Base-by-base conservation (phyloP, 2,329 filamentous ascomycete genomes). In the Ilyonectria destructans region DNA sequence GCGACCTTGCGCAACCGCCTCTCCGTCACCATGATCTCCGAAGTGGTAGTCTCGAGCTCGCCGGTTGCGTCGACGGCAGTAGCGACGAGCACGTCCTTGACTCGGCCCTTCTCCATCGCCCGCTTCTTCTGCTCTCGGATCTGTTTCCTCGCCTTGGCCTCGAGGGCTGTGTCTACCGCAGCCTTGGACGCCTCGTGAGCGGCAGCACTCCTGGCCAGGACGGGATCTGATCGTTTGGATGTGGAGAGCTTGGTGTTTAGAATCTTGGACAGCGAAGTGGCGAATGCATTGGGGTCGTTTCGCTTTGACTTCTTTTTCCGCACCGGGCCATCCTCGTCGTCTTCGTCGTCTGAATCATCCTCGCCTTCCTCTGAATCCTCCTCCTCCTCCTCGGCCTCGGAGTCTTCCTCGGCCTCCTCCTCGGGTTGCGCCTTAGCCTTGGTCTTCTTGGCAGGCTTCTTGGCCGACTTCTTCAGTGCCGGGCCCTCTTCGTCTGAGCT, bases 261-360 rank as follows among this genome's bases (percentile, higher is more conserved):
- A 79, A 99, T 98, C 82, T 96, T 97, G 74, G 93, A 92, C 76
- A 99, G 94, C 58, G 95, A 97, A 1, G 92, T 97, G 26, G 96
- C 94, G 81, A 99, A 98, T 59, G 94, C 95, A 71, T 88, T 86
- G 3, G 96, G 95, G 81, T 99, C 96, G 82, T 97, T 97, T 78
- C 95, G 92, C 83, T 98, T 98, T 15, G 91, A 90, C 77, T 90
- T 92, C 43, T 78, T 78, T 70, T 83, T 82, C 54, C 74, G 78
- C 13, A 76, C 58, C 81, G 45, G 81, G 45, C 77, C 77, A 15
- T 77, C 77, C 6, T 79, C 80, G 60, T 81, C 82, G 23, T 83
- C 78, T n/a, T 82, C 79, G 2, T 80, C 81, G 13, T 82, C 82
- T 23, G 83, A 79, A n/a, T 82, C 79, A 2, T 80, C 81, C 12